Base-by-base conservation (phyloP, 352 stramenopile genomes). In the Peronospora belbahrii region DNA sequence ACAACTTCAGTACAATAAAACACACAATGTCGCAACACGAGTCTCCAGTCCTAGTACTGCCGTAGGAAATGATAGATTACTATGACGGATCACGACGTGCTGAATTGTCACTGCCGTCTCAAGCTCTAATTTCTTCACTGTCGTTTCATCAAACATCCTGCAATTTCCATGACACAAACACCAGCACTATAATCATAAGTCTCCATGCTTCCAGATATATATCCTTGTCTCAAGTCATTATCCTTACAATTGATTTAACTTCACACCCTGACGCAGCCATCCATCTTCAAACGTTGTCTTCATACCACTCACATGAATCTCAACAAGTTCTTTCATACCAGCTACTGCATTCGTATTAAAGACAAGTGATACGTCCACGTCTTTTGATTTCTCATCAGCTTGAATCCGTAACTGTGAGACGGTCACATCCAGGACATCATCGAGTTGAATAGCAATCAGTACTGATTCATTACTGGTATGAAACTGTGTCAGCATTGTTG, bases 51-150 rank as follows among this genome's bases (percentile, higher is more conserved):
- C 30, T 18, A 83, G 44, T 20, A 84, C 48, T 2, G 64, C 55
- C 6, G 41, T 56, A 3, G 72, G 72, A 46, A 84, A 84, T 23
- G 65, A 57, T 35, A 83, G 11, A 33, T 66, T 77, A 31, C 54
- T 71, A 0, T 57, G 54, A 9, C 54, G 66, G 45, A 83, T 70
- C 8, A 71, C 54, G 60, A 67, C 50, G 28, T 74, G 46, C 9
- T 67, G 27, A 36, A 83, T 67, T n/a, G 42, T 65, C 13, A 52
- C 56, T 3, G 56, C 49, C 7, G 39, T 27, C 20, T 59, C 49
- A 22, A 79, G 30, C 33, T 50, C 52, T 42, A 86, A 77, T 0
- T 39, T 56, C 2, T 60, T 32, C 27, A 84, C 58, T 10, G 52
- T 65, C 7, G 57, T 52, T 5, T 50, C 33, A 19, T 77, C 65